Conservation (phyloP, 2,329 filamentous ascomycete genomes). For the Phoma herbarum region DNA sequence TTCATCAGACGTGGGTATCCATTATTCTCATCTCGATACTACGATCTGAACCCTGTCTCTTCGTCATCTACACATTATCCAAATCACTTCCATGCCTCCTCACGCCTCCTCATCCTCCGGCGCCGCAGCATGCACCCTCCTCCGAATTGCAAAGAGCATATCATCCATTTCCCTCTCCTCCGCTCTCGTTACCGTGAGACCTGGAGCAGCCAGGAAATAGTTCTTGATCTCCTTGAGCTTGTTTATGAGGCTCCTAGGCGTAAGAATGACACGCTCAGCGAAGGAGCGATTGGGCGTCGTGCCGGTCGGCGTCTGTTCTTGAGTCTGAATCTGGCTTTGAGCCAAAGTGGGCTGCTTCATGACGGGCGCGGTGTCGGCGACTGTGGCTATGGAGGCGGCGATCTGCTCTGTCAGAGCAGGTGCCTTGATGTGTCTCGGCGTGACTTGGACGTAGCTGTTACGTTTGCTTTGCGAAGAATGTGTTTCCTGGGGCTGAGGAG, state of each 20-base stretch:
- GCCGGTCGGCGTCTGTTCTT: slow-evolving; percentile 11
- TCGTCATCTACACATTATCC: background rate
- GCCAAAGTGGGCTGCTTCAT: slow-evolving; percentile 19
- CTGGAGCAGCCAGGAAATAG: slow-evolving; percentile 62
- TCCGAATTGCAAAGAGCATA: slow-evolving; percentile 79
- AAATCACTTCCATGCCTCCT: background rate
- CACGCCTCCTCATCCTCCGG: slow-evolving; percentile 36
- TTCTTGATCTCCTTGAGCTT: slow-evolving; percentile 55
- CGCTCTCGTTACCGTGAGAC: slow-evolving; percentile 67
- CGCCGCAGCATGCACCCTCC: slow-evolving; percentile 76
- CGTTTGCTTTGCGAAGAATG: slow-evolving; percentile 31
- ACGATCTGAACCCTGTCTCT: background rate
- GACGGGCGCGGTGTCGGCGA: slow-evolving; percentile 9
- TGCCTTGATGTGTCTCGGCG: slow-evolving; percentile 24
- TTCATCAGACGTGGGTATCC: background rate
- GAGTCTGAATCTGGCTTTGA: slow-evolving; percentile 8
- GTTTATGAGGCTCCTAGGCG: slow-evolving; percentile 61
- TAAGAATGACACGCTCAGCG: slow-evolving; percentile 48
- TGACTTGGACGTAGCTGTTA: slow-evolving; percentile 41
- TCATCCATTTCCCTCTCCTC: slow-evolving; percentile 79
- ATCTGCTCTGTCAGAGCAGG: slow-evolving; percentile 16
- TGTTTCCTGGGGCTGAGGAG: slow-evolving; percentile 7
- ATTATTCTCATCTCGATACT: background rate
- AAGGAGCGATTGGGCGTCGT: slow-evolving; percentile 44
- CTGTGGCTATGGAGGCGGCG: slow-evolving; percentile 13